Evolutionary conservation across 2,329 filamentous ascomycete species (phyloP).

Genomic region (Stemphylium vesicarium): DNA sequence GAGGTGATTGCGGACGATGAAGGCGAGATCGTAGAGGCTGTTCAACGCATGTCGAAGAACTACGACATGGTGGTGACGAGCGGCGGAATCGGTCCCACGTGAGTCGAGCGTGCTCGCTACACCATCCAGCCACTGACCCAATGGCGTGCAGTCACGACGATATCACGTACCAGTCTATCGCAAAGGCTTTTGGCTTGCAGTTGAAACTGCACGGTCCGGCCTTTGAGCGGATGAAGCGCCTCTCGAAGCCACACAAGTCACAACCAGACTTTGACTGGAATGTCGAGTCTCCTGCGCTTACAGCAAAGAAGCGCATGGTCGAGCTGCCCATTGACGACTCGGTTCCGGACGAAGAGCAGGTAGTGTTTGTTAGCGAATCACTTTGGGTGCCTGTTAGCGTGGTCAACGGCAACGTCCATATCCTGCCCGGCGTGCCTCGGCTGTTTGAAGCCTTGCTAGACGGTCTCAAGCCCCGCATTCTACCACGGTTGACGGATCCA

Average conservation of each 20-base stretch:
- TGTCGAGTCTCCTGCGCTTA: conserved; percentile 75
- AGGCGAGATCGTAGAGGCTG: conserved; percentile 85
- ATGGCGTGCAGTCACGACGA: conserved; percentile 78
- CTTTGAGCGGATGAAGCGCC: conserved; percentile 79
- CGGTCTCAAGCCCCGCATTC: conserved; percentile 72
- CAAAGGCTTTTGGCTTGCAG: conserved; percentile 81
- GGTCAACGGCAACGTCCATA: conserved; percentile 92
- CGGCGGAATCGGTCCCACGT: conserved; percentile 96
- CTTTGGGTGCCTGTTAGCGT: conserved; percentile 90
- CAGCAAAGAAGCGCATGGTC: conserved; percentile 89
- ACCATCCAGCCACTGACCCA: conserved; percentile 24
- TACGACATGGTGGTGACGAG: conserved; percentile 97
- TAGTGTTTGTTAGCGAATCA: conserved; percentile 78
- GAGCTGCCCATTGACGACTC: conserved; percentile 77
- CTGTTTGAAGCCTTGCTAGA: conserved; percentile 82
- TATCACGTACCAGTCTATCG: conserved; percentile 94
- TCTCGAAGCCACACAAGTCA: conserved; percentile 75
- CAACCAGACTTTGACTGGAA: conserved; percentile 86
- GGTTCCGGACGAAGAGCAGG: conserved; percentile 71
- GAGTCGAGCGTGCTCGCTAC: conserved; percentile 48
- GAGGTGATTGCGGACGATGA: conserved; percentile 96
- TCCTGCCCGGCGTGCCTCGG: conserved; percentile 86
- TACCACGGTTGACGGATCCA: conserved; percentile 76
- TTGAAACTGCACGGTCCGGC: conserved; percentile 79
- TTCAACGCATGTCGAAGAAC: conserved; percentile 80